phyloP scores from a whole-genome alignment of 1,284 basidiomycete species.

The Butyriboletus appendiculatus region DNA sequence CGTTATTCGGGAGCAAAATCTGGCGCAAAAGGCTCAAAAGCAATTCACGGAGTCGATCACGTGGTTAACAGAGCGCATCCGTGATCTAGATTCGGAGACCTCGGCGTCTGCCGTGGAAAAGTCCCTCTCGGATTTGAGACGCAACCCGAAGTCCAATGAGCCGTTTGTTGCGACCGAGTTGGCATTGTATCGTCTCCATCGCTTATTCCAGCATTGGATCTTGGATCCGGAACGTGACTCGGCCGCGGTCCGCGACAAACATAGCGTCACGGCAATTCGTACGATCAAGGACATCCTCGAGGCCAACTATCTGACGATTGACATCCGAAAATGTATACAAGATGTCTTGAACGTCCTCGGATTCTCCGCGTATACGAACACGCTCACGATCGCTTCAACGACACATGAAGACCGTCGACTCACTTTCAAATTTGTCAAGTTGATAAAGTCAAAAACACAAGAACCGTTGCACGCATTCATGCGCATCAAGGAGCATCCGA shows the following conservation, averaged over 20 bases:
- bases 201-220: conserved; percentile 55
- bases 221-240: conserved; percentile 41
- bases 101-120: conserved; percentile 23
- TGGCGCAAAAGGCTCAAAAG: conserved; percentile 27
- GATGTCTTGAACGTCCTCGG: conserved; percentile 47
- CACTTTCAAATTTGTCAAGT: conserved; percentile 57
- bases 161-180: conserved; percentile 51
- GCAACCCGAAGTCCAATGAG: conserved; percentile 40
- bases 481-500: conserved; percentile 54
- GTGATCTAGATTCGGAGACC: conserved; percentile 36
- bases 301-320: conserved; percentile 37
- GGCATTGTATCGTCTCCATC: conserved; percentile 51
- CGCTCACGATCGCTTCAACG: conserved; percentile 24
- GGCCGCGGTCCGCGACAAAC: conserved; percentile 42
- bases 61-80: conserved; percentile 25
- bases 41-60: conserved; percentile 18
- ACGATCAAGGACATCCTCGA: conserved; percentile 47
- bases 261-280: conserved; percentile 47
- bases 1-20: conserved; percentile 30
- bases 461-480: conserved; percentile 51
- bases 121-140: conserved; percentile 38
- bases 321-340: conserved; percentile 40
- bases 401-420: conserved; percentile 39
- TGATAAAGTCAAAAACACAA: conserved; percentile 48
- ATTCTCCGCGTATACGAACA: conserved; percentile 41